These are phyloP conservation scores for Nakazawaea wickerhamii DNA, from an alignment of 805 yeast genomes.

Conservation along the genomic window DNA sequence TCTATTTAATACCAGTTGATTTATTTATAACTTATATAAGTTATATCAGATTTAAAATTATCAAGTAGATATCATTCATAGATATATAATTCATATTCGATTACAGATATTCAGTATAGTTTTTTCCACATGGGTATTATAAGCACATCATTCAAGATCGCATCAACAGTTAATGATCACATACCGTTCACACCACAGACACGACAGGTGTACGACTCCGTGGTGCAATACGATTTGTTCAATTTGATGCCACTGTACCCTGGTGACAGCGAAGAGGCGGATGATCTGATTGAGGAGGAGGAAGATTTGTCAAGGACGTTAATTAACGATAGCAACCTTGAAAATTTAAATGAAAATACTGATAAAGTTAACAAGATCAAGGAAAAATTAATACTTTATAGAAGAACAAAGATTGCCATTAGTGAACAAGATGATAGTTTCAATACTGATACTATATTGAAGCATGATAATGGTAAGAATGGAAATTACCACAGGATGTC, in stretches of 20 bases:
- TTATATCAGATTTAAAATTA: too few species aligned
- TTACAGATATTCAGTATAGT: too few species aligned
- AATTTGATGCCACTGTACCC: constrained; percentile 2
- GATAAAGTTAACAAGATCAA: constrained; percentile 4
- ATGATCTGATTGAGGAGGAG: not conserved
- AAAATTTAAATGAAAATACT: not conserved
- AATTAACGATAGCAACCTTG: not conserved
- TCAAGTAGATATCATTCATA: too few species aligned
- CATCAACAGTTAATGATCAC: constrained; percentile 6
- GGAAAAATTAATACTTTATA: constrained; percentile 6
- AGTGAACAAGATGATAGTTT: constrained; percentile 5
- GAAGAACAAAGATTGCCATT: constrained; percentile 4
- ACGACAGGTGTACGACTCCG: not conserved
- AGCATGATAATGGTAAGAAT: constrained; percentile 5
- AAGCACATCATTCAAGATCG: constrained; percentile 4
- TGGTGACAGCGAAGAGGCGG: not conserved
- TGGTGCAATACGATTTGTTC: constrained; percentile 1
- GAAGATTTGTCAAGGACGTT: not conserved
- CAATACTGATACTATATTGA: constrained; percentile 7
- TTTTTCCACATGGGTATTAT: constrained; percentile 7
- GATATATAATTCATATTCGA: too few species aligned
- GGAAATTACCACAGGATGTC: not conserved
- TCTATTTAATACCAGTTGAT: too few species aligned
- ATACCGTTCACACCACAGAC: constrained; percentile 11
- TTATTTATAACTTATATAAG: too few species aligned